Percentiles rank a stretch among this genome's conserved stretches.
phyloP scores from a whole-genome alignment of 2,329 filamentous ascomycete species.

The Raffaelea ambrosiae region DNA sequence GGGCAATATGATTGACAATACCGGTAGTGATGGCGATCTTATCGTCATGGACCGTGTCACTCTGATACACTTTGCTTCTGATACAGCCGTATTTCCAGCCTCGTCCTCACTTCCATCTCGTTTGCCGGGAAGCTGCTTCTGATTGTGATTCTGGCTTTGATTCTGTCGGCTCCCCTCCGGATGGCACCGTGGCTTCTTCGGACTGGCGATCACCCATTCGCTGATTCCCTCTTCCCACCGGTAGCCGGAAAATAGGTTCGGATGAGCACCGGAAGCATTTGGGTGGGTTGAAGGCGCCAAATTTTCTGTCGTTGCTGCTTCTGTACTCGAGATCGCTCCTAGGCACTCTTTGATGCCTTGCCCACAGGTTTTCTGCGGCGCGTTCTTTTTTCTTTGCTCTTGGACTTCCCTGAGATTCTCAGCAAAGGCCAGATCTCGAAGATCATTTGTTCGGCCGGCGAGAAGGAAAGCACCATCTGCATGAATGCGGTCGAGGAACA shows the following conservation, averaged over 20 bases:
- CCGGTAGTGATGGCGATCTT: not conserved
- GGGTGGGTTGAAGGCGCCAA: not conserved
- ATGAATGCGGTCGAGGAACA: conserved; percentile 27
- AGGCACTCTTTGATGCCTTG: too few species aligned
- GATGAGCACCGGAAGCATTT: not conserved
- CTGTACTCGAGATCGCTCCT: too few species aligned
- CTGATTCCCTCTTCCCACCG: conserved; percentile 29
- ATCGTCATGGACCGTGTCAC: not conserved
- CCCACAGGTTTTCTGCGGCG: too few species aligned
- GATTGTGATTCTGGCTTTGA: not conserved
- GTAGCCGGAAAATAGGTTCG: conserved; percentile 17
- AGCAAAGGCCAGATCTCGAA: conserved; percentile 45
- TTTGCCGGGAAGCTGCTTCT: not conserved
- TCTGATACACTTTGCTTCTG: not conserved
- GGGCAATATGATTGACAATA: too few species aligned
- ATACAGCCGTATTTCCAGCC: too few species aligned
- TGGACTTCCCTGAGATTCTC: conserved; percentile 27
- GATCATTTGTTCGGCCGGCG: conserved; percentile 42
- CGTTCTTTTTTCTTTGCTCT: not conserved
- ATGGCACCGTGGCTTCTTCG: not conserved
- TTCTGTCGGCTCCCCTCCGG: not conserved
- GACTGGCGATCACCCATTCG: conserved; percentile 23
- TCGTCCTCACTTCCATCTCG: too few species aligned
- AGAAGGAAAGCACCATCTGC: conserved; percentile 41
- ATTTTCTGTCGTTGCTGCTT: not conserved